These are phyloP conservation scores for Zizania palustris DNA, from an alignment of 202 grass and related monocot species.

Conservation along the genomic window DNA sequence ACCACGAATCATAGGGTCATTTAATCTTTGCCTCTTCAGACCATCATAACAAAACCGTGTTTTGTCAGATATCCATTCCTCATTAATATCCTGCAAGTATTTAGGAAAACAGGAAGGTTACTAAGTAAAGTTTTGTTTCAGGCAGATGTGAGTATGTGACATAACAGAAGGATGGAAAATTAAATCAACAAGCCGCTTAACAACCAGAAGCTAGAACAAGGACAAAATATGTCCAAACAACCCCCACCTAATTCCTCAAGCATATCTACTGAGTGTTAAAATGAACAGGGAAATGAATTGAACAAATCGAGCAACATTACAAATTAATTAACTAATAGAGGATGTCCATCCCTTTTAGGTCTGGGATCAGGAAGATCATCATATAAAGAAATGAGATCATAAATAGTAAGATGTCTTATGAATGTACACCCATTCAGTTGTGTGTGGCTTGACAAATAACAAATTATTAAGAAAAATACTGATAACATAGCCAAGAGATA, in stretches of 20 bases:
- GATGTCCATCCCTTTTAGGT: neutral
- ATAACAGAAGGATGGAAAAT: neutral
- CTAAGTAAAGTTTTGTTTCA: constrained; percentile 26
- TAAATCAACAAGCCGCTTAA: neutral
- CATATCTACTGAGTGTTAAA: neutral
- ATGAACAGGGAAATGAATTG: neutral
- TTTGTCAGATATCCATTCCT: constrained; percentile 99
- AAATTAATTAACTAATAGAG: neutral
- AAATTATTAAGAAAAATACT: neutral
- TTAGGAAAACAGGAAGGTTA: neutral
- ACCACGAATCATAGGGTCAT: constrained; percentile 97
- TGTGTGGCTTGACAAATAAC: neutral
- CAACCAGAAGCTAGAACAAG: neutral
- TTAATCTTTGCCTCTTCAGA: constrained; percentile 94
- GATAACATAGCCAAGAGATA: neutral
- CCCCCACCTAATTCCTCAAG: neutral
- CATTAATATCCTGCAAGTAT: constrained; percentile 88
- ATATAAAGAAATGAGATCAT: neutral
- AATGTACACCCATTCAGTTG: constrained; percentile 1
- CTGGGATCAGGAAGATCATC: neutral
- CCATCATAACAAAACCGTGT: constrained; percentile 98
- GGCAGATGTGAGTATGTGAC: constrained; percentile 4
- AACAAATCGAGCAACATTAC: neutral
- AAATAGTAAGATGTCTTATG: neutral
- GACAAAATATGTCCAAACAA: neutral